Evolutionary conservation across 2,329 filamentous ascomycete species (phyloP).

Genomic region (Chrysosporium keratinophilum): DNA sequence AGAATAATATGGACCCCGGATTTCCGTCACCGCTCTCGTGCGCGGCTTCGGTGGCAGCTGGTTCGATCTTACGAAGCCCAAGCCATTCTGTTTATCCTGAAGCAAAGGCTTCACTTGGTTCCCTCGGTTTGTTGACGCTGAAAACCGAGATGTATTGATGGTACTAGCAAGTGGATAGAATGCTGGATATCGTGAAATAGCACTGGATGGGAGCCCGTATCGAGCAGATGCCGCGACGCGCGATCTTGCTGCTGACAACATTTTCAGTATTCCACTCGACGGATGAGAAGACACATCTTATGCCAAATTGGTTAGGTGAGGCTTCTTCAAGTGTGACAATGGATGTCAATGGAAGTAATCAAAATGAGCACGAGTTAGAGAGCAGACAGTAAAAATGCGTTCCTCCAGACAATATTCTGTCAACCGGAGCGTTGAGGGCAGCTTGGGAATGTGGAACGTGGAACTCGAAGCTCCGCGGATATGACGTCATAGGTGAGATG

Average conservation of each 20-base stretch:
- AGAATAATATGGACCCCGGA: constrained; percentile 47
- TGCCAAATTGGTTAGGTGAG: too few relatives aligned
- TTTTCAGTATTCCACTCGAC: not conserved
- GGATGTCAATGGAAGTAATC: too few relatives aligned
- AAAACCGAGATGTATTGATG: not conserved
- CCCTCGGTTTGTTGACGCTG: constrained; percentile 7
- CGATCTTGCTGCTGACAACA: not conserved
- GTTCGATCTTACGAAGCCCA: constrained; percentile 45
- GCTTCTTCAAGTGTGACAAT: too few relatives aligned
- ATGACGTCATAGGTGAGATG: too few relatives aligned
- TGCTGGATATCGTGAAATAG: not conserved
- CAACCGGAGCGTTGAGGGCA: too few relatives aligned
- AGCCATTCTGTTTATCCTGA: constrained; percentile 41
- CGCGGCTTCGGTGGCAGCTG: constrained; percentile 41
- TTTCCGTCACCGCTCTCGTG: constrained; percentile 44
- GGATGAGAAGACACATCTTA: too few relatives aligned
- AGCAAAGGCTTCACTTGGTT: constrained; percentile 31
- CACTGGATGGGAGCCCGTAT: not conserved
- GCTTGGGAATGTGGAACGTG: too few relatives aligned
- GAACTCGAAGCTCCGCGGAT: too few relatives aligned
- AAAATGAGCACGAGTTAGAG: too few relatives aligned
- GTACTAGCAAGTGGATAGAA: not conserved
- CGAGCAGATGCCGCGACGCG: not conserved
- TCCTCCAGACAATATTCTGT: too few relatives aligned
- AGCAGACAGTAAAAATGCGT: too few relatives aligned